Evolutionary conservation across 345 rosid species (phyloP), one percentile per base, ranked within the genome.

Genomic region (Camelina neglecta): DNA sequence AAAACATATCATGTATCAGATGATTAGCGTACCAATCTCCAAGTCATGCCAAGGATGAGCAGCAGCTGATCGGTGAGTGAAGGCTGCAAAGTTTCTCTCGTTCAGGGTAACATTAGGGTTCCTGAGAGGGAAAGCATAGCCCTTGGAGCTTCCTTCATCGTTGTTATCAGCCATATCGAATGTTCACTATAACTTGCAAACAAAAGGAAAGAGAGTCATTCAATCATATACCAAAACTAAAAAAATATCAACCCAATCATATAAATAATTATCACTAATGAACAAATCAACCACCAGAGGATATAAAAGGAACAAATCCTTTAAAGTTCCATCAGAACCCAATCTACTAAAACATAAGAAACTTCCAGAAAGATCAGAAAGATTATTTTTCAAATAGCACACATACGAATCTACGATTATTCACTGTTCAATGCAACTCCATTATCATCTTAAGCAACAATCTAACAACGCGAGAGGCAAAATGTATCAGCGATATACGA

Each of bases 11-110:
- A 42, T 63, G 18, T 4, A 65, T 15, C 24, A 58, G 44, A 59
- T 48, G 55, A 41, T 29, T 35, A 44, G 3, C 23, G 6, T 83
- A 90, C 98, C 99, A 59, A 93, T 90, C 79, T 90, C 92, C 76
- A 93, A 73, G 80, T 91, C 93, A 75, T 96, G 98, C 99, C 98
- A 96, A 23, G 99, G 97, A 84, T 93, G 98, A 60, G 98, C 96
- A 79, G 98, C 96, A 53, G 87, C 74, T 20, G 94, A 85, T 85
- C 94, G 82, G 39, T 82, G 78, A 3, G 92, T 80, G 85, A 96
- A 83, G 12, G 98, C 90, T 18, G 94, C 83, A 67, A 93, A 86
- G 57, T 91, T 96, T 73, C 96, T 87, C 63, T 88, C 96, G 64
- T 89, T 95, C 48, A 95, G 86, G 16, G 60, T 71, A 35, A 69